Evolutionary conservation across 139 green algal species (phyloP), one percentile per base, ranked within the genome.

Genomic region (Coelastrella sp.): DNA sequence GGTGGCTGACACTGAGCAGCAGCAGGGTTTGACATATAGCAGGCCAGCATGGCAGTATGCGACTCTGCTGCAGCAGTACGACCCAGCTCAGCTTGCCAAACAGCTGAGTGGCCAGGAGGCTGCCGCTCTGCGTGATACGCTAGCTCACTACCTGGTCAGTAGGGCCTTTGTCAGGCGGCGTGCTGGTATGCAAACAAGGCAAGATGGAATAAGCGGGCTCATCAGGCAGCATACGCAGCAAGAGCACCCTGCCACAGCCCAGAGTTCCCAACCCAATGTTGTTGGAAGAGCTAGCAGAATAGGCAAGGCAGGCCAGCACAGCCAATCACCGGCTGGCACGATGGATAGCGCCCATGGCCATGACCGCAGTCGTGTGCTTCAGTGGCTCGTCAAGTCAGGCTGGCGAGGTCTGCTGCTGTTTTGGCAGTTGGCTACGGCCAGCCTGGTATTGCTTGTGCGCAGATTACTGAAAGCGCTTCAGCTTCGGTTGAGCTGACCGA

Each of bases 61-160:
- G 13, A 7, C 32, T 47, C 61, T 54, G 11, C 82, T 54, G 3
- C 56, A 81, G 56, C 71, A 22, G 20, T 56, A 56, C 5, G 57
- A 68, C 5, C 0, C n/a, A 10, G 7, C 20, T 7, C 7, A 73
- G 8, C 19, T 89, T 19, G 54, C n/a, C n/a, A 13, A 56, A 20
- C 84, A 88, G 83, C 66, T 88, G 61, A 88, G 66, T 23, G 79
- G 83, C 66, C 4, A 5, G 22, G 66, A 80, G 64, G 83, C 64
- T 11, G 82, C 82, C 13, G 22, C 7, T 5, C 4, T 87, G 64
- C 60, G 82, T 3, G 23, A n/a, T 14, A 20, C 22, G 16, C 57
- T 66, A 32, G 82, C 56, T 22, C 82, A 79, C 7, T 64, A 77
- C 7, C 22, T 86, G n/a, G 19, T 86, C 11, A 54, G 10, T 16